Percentiles rank a stretch among this genome's conserved stretches.
Conservation (phyloP, 257 asterid species). For the Forsythia suspensa region DNA sequence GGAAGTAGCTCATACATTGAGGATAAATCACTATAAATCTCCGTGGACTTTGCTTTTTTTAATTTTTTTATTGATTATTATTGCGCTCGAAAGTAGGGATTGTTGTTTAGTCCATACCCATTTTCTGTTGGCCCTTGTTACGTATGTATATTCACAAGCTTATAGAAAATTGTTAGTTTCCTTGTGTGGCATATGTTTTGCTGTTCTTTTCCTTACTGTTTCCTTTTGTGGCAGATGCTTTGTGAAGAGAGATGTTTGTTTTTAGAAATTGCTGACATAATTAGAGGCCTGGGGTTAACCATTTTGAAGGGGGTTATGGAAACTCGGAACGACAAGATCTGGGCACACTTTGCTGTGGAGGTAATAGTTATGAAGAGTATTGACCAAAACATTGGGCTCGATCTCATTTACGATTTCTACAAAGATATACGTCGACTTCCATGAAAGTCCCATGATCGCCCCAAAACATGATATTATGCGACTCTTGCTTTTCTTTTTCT, state of each 20-base stretch:
- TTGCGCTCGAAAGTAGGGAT: background rate
- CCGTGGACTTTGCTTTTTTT: too few relatives aligned
- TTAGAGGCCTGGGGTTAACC: slow-evolving; percentile 73
- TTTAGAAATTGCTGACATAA: slow-evolving; percentile 74
- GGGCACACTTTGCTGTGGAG: slow-evolving; percentile 84
- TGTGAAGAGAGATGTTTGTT: slow-evolving; percentile 71
- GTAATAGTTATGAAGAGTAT: slow-evolving; percentile 30
- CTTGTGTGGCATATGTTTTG: background rate
- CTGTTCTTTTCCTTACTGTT: background rate
- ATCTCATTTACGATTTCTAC: background rate
- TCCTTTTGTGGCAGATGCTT: slow-evolving; percentile 54
- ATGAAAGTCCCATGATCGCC: background rate
- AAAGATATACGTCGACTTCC: background rate
- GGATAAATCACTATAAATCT: background rate
- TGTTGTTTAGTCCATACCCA: background rate
- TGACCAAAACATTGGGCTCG: background rate
- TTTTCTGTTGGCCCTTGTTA: background rate
- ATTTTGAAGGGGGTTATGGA: slow-evolving; percentile 82
- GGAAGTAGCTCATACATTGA: too few relatives aligned
- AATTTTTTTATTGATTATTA: too few relatives aligned
- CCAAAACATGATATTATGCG: background rate
- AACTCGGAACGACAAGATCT: slow-evolving; percentile 57
- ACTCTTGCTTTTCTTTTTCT: background rate
- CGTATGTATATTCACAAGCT: background rate
- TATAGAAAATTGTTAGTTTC: background rate